These are phyloP conservation scores for Leccinellum rugosiceps DNA, from an alignment of 768 basidiomycete species.

Conservation along the genomic window DNA sequence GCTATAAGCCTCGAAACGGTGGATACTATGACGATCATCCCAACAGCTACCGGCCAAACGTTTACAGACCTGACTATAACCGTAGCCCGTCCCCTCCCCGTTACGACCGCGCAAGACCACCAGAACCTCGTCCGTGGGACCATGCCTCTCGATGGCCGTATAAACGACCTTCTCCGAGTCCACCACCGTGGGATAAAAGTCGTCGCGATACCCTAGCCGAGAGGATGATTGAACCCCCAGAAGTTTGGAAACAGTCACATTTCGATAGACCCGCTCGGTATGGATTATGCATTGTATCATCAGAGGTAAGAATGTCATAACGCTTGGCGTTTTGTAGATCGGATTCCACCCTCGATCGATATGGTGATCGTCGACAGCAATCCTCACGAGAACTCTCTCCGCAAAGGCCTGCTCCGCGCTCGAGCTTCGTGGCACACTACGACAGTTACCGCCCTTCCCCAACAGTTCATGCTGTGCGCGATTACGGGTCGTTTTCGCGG, in stretches of 20 bases:
- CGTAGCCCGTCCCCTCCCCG: conserved; percentile 55
- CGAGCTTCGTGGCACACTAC: conserved; percentile 33
- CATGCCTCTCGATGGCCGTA: conserved; percentile 43
- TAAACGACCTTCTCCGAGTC: conserved; percentile 38
- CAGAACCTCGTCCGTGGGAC: conserved; percentile 48
- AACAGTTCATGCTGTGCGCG: conserved; percentile 35
- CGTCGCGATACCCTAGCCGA: conserved; percentile 41
- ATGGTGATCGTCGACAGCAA: conserved; percentile 35
- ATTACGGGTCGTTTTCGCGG: conserved; percentile 35
- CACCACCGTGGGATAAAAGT: conserved; percentile 30
- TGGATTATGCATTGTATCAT: conserved; percentile 38
- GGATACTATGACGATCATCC: conserved; percentile 39
- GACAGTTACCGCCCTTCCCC: conserved; percentile 52
- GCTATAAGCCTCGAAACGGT: conserved; percentile 44
- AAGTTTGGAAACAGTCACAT: conserved; percentile 64
- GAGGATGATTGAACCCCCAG: conserved; percentile 71
- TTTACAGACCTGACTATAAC: conserved; percentile 37
- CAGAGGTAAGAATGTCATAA: conserved; percentile 22
- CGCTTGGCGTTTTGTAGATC: conserved; percentile 20
- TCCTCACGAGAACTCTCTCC: conserved; percentile 35
- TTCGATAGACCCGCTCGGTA: conserved; percentile 40
- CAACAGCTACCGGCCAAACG: conserved; percentile 42
- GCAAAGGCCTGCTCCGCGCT: conserved; percentile 30
- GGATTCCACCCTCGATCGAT: conserved; percentile 32
- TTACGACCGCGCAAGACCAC: conserved; percentile 39